Evolutionary conservation across 2,329 filamentous ascomycete genomes (phyloP), one percentile per base, ranked within the genome.

Genomic region (Cordyceps cateniannulata): DNA sequence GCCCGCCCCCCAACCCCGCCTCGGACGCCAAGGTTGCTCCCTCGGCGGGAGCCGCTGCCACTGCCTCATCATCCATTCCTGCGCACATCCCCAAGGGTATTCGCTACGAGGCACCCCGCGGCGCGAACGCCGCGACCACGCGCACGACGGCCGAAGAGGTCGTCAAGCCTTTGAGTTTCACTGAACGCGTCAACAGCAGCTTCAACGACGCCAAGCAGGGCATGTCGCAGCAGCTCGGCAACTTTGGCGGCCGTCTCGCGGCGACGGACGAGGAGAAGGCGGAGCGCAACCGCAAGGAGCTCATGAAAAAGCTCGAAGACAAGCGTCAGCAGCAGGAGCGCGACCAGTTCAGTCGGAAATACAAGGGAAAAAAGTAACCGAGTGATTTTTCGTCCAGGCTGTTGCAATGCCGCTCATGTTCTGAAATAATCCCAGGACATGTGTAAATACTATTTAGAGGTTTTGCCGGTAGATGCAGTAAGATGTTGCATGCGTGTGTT

Each of bases 291-390:
- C 71, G 73, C 58, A 69, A 66, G 63, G 69, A 76, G 42, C 63
- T 70, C 58, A 62, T 75, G 16, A 68, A 67, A 45, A 71, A 73
- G 68, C 63, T 75, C 9, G 75, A 77, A 66, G 63, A 69, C 14
- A 70, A 70, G 66, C 68, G 73, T 24, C 67, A 66, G 55, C 66
- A 74, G 64, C 69, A 75, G 62, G 71, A 74, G 64, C 68, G 72
- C 3, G 69, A 73, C 18, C 71, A 74, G 63, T 75, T 75, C 60
- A 72, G 77, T 47, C 74, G 70, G 62, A 76, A 78, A 68, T 77
- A 76, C 69, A 73, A 75, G 71, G 45, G 45, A 9, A 58, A 58
- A 35, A 58, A 58, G 4, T 42, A 50, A 38, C 20, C 20, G 29
- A 18, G 20, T 10, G 14, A 18, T 14, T 4, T 2, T 45, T 12